Evolutionary conservation across 768 basidiomycete species (phyloP), one percentile per base, ranked within the genome.

Genomic region (Melanogaster broomeanus): DNA sequence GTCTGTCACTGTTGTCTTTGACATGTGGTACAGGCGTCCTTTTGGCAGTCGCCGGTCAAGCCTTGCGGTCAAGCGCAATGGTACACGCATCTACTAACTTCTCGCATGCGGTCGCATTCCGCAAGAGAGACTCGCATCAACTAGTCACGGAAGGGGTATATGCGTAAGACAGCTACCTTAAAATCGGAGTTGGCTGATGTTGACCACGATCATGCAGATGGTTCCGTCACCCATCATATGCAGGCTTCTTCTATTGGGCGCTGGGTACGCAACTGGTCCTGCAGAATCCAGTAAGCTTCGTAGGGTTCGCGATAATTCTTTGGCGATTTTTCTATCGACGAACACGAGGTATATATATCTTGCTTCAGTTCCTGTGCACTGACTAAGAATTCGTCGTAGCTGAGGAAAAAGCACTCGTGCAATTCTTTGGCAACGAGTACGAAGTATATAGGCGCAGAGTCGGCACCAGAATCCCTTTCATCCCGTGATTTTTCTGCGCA

Each of bases 191-290:
- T 21, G 11, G 22, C 37, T 45, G 22, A 24, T 35, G 28, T 42
- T 24, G 21, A 42, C 9, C 15, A 30, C 7, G 34, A 42, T 19
- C 25, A 38, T 38, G 3, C 30, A 65, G 65, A 21, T 67, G 58
- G 82, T 87, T 85, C 54, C 84, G 97, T 13, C 97, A 99, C 70
- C 97, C 97, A 11, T 97, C 96, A 0, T 99, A 99, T 60, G 83
- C 91, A 2, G 97, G 95, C 2, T 99, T 98, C 75, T 96, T 90
- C 69, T 98, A 96, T 68, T 98, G 97, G 97, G 94, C 93, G 0
- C 63, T 99, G 24, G 93, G 95, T 2, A 97, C 93, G 0, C 97
- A 99, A 66, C 71, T 98, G 33, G 81, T 93, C 1, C 77, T 98
- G 19, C 93, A 93, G 64, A 99, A 98, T 64, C 82, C 89, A 0